A percentile compares a stretch with the other conserved stretches of the same genome.
Conservation (phyloP, 768 basidiomycete species). For the Leccinum rimulosum region DNA sequence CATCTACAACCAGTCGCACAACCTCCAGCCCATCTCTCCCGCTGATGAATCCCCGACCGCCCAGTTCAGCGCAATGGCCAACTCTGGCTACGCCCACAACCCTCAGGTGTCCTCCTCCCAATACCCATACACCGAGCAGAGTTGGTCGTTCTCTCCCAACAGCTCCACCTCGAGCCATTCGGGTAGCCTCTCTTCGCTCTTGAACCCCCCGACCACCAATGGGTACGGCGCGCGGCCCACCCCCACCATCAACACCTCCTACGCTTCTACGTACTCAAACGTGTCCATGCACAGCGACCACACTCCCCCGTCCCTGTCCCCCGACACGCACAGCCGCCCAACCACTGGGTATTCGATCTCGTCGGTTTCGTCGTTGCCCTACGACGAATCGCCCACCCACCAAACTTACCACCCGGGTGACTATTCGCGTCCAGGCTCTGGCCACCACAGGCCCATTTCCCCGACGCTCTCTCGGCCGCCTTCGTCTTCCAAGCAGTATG, state of each 20-base stretch:
- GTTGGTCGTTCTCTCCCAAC: constrained; percentile 49
- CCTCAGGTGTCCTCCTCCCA: constrained; percentile 48
- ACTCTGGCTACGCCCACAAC: constrained; percentile 30
- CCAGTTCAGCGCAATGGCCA: constrained; percentile 41
- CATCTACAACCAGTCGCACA: constrained; percentile 57
- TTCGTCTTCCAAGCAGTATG: constrained; percentile 60
- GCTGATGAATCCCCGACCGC: constrained; percentile 65
- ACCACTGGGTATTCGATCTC: constrained; percentile 85
- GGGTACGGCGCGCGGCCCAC: constrained; percentile 51
- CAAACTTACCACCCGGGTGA: constrained; percentile 44
- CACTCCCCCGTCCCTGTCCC: constrained; percentile 69
- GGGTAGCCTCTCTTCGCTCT: constrained; percentile 71
- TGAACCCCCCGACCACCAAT: constrained; percentile 60
- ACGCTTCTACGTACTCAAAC: constrained; percentile 62
- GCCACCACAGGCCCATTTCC: constrained; percentile 63
- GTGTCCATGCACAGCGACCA: constrained; percentile 68
- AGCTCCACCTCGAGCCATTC: constrained; percentile 61
- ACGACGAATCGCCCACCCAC: constrained; percentile 52
- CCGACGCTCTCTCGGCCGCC: constrained; percentile 67
- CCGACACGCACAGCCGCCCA: constrained; percentile 69
- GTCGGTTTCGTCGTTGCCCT: constrained; percentile 73
- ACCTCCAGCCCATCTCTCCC: constrained; percentile 65
- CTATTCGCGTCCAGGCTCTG: constrained; percentile 72
- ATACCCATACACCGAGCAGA: constrained; percentile 64
- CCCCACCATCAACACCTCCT: constrained; percentile 72